Percentiles rank a stretch among this genome's conserved stretches.
Evolutionary conservation across 192 early-diverging fungal genomes (phyloP).

Genomic region (Podila clonocystis): DNA sequence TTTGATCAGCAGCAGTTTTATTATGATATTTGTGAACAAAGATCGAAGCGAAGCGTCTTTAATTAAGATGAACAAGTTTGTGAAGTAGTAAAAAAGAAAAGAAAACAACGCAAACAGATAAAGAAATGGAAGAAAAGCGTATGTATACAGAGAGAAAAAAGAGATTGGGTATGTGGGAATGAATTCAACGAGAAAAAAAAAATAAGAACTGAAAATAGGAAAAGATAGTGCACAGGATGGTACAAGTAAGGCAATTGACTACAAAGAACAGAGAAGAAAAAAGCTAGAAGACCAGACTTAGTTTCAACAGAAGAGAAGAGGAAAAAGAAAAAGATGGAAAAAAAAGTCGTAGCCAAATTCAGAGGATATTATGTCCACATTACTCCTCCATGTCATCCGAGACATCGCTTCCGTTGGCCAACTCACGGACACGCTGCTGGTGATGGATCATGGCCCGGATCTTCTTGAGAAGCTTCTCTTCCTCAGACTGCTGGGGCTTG

Average conservation of each 20-base stretch:
- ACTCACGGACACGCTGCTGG: conserved; percentile 15
- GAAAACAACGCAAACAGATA: neutral
- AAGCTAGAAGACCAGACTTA: neutral
- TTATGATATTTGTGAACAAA: too few relatives aligned
- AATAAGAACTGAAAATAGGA: too few relatives aligned
- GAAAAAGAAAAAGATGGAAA: neutral
- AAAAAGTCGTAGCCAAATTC: too few relatives aligned
- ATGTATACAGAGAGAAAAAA: conserved; percentile 7
- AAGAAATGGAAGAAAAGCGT: conserved; percentile 1
- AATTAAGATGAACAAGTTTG: too few relatives aligned
- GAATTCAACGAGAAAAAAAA: too few relatives aligned
- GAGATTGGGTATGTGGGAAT: neutral
- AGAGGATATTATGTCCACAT: neutral
- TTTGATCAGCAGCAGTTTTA: too few relatives aligned
- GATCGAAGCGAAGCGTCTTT: too few relatives aligned
- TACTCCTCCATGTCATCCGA: conserved; percentile 31
- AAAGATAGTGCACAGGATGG: too few relatives aligned
- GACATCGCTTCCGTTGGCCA: conserved; percentile 10
- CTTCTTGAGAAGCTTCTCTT: conserved; percentile 5
- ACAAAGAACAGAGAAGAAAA: conserved; percentile 5
- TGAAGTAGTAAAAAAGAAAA: neutral
- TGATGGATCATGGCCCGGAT: conserved; percentile 37
- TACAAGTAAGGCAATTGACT: neutral
- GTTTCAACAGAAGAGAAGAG: too few relatives aligned
- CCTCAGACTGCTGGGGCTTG: conserved; percentile 25